Base-by-base conservation (phyloP, 345 rosid species). In the Aegle marmelos region DNA sequence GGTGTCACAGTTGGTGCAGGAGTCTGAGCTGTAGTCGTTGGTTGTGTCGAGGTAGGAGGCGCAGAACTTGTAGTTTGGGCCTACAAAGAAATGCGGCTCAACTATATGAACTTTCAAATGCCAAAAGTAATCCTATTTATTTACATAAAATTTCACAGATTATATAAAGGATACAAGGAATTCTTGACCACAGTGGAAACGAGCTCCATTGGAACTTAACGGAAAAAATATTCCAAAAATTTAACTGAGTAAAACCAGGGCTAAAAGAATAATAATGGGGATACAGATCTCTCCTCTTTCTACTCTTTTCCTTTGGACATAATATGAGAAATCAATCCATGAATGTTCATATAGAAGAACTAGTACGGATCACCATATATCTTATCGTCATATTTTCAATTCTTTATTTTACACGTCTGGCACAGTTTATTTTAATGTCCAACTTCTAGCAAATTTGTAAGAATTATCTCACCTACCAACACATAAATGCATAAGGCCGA, bases 51-150 rank as follows among this genome's bases (percentile, higher is more conserved):
- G 25, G 86, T 69, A 79, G 87, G 63, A 69, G 89, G 82, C 9
- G 74, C 70, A 62, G 83, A 57, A 79, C 81, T 85, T 48, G 91
- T 76, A 62, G 87, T 85, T 77, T 88, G 90, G 56, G 86, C 89
- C 97, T 91, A 79, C 70, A 83, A 65, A 82, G 75, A 14, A n/a
- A 17, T 10, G 65, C 58, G 57, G 61, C 28, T 33, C 64, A 70
- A 70, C 21, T 50, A 76, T 28, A 53, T 41, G 56, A 78, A 59
- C 74, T 67, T 62, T 75, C 71, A 50, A 53, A 34, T 24, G 50
- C 17, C 2, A 64, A 60, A 11, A 36, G 21, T 2, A 61, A 59
- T 54, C 63, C 1, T 7, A 31, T 9, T 41, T 39, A 60, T 25
- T 74, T 19, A 56, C 37, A 64, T 33, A 63, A 3, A 63, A 64